Evolutionary conservation across 2,329 filamentous ascomycete genomes (phyloP), one percentile per base, ranked within the genome.

Genomic region (Trematosphaeria pertusa): DNA sequence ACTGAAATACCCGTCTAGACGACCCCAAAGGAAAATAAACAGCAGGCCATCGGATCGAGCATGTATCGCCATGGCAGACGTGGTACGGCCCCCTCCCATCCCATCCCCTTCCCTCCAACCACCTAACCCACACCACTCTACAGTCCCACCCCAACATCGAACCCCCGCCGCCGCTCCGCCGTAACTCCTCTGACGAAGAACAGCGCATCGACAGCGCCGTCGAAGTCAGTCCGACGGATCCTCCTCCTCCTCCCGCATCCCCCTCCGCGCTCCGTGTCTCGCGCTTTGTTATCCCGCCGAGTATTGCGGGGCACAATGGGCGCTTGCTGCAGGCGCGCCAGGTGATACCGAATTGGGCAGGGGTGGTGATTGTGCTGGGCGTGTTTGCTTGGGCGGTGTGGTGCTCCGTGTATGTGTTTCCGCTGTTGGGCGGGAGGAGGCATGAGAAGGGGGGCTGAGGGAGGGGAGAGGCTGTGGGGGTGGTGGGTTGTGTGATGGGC

Each of bases 361-460:
- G 46, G 15, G 20, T 38, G 6, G 21, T 54, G 43, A 24, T 54
- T n/a, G 19, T 54, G 12, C 7, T 54, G 5, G 39, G 10, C 1
- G 35, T 41, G 20, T 32, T 54, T 42, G 38, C 11, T 22, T 54
- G 50, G 50, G 39, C 39, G 17, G 33, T 48, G n/a, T 43, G 46
- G 46, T 53, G 50, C 26, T 41, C 41, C 14, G 11, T 45, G 8
- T 33, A 15, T 7, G 24, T 12, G 31, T 9, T 7, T 6, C 6
- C 6, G 20, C 12, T 44, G 17, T 36, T 49, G 30, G 18, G 22
- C 8, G 21, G 28, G 20, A 7, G 35, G 28, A 21, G 34, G 3
- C 18, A 26, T 11, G 6, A 3, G 20, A 40, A 14, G 6, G 12
- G 24, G 43, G 20, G 30, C 15, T 35, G 7, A 26, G 43, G 9